Conservation (phyloP, 257 asterid genomes). For the Coffea canephora region DNA sequence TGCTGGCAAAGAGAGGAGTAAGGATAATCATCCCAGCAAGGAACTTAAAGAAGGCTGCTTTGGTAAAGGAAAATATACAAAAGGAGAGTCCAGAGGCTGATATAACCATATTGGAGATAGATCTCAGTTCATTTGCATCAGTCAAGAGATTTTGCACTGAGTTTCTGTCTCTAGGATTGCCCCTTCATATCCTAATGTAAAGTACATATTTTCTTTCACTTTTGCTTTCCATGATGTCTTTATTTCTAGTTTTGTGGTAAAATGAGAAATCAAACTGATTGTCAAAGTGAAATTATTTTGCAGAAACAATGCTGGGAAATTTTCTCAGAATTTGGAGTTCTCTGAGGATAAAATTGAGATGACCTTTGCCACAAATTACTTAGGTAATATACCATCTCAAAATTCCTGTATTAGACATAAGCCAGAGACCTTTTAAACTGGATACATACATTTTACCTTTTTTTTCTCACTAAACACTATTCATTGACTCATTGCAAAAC, state of each 20-base stretch:
- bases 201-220: constrained; percentile 33
- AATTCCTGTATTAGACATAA: neutral
- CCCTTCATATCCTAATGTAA: constrained; percentile 89
- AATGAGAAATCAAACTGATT: constrained; percentile 2
- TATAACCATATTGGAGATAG: constrained; percentile 64
- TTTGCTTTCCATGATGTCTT: neutral
- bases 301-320: constrained; percentile 99
- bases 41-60: constrained; percentile 57
- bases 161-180: constrained; percentile 69
- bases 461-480: no score
- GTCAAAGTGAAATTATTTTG: constrained; percentile 18
- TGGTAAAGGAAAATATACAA: constrained; percentile 54
- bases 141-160: constrained; percentile 73
- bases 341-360: constrained; percentile 94
- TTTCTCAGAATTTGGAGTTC: constrained; percentile 76
- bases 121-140: constrained; percentile 79
- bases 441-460: no score
- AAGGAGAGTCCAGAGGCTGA: constrained; percentile 59
- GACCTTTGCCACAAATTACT: constrained; percentile 90
- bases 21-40: constrained; percentile 77
- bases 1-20: constrained; percentile 76
- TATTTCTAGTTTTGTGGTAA: neutral
- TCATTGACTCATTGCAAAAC: no score
- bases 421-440: no score
- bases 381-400: constrained; percentile 38